Evolutionary conservation across 2,329 filamentous ascomycete species (phyloP).

Genomic region (Blastomyces gilchristii): DNA sequence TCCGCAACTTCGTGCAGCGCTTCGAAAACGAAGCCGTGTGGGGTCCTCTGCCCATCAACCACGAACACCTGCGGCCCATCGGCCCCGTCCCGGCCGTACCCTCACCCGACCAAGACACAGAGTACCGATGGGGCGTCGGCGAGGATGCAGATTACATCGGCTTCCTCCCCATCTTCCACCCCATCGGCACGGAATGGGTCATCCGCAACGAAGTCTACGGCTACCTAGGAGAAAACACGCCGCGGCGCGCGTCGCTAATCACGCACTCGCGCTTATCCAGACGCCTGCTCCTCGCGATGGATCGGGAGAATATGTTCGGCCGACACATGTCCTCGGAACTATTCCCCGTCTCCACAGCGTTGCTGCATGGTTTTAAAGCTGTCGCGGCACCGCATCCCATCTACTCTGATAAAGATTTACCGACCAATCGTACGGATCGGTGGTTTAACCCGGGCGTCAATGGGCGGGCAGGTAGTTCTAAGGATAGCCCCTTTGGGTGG

Average conservation of each 20-base stretch:
- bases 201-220: slow-evolving; percentile 30
- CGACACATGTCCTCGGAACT: slow-evolving; percentile 73
- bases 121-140: slow-evolving; percentile 65
- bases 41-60: slow-evolving; percentile 53
- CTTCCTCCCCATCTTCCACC: slow-evolving; percentile 71
- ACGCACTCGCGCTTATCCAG: slow-evolving; percentile 66
- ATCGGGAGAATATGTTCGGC: slow-evolving; percentile 61
- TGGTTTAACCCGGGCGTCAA: slow-evolving; percentile 27
- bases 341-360: slow-evolving; percentile 61
- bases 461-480: slow-evolving; percentile 23
- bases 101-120: slow-evolving; percentile 47
- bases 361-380: slow-evolving; percentile 69
- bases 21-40: slow-evolving; percentile 51
- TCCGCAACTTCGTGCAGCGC: slow-evolving; percentile 19
- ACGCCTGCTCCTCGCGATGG: slow-evolving; percentile 63
- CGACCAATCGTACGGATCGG: slow-evolving; percentile 20
- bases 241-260: slow-evolving; percentile 65
- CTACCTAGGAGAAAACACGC: slow-evolving; percentile 39
- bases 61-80: slow-evolving; percentile 45
- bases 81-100: slow-evolving; percentile 54
- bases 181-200: slow-evolving; percentile 59
- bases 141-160: slow-evolving; percentile 66
- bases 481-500: slow-evolving; percentile 27
- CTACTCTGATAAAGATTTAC: slow-evolving; percentile 67
- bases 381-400: slow-evolving; percentile 70